Evolutionary conservation across 331 rosid genomes (phyloP), one percentile per base, ranked within the genome.

Genomic region (Phaseolus coccineus): DNA sequence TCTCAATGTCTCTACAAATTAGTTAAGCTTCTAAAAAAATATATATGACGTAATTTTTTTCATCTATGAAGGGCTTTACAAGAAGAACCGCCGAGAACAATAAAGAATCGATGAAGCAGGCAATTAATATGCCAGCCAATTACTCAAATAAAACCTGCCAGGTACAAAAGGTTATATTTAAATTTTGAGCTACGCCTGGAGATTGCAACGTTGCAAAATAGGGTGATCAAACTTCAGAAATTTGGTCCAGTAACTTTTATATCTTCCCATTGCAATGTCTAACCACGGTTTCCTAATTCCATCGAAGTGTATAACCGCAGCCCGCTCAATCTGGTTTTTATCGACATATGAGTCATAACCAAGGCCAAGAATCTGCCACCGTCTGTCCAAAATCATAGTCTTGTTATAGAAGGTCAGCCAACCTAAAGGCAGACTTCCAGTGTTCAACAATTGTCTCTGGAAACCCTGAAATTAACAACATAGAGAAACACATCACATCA

Each of bases 201-300:
- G 83, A 85, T 96, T 96, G 94, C 99, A 96, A 56, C 88, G 92
- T 80, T 80, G 93, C 92, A 96, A 83, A 78, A 91, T 64, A 72
- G 91, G 90, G 80, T 75, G 85, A 56, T 90, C 91, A 61, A 85
- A 88, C 61, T 88, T 83, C 37, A 93, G 75, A 82, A 80, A 81
- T 83, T 85, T 90, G 83, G 78, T 87, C 99, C 99, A 96, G 69
- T 89, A 91, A 70, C 76, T 74, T 81, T 78, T 93, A 82, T 93
- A 89, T 82, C 88, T 88, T 69, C 89, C 95, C 77, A 88, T 58
- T 8, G 88, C 95, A 66, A 93, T 85, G 55, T 96, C 99, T 83
- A 91, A 69, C 99, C 99, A 96, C 4, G 99, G 99, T 84, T 96
- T 96, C 87, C 93, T 87, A 47, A 89, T 87, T 79, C 99, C 99